Evolutionary conservation across 176 grass and related monocot species (phyloP).

Genomic region (Paspalum vaginatum): DNA sequence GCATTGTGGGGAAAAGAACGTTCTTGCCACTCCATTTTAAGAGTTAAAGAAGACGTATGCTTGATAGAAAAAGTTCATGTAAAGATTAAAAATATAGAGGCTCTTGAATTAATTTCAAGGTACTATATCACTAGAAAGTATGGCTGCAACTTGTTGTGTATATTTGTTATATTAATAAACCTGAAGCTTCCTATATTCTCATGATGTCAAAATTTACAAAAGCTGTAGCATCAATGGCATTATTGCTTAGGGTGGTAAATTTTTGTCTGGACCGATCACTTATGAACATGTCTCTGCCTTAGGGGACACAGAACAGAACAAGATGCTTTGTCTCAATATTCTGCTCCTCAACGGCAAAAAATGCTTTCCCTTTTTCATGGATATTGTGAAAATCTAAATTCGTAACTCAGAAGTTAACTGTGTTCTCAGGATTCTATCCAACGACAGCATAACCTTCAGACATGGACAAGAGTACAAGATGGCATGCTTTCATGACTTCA

Average conservation of each 20-base stretch:
- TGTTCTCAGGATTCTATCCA: slow-evolving; percentile 21
- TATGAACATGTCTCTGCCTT: not conserved
- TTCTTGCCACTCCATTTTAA: not conserved
- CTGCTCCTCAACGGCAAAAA: not conserved
- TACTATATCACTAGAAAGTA: not conserved
- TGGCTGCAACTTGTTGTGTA: slow-evolving; percentile 10
- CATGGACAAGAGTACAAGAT: not conserved
- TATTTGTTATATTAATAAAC: not conserved
- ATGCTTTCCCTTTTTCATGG: slow-evolving; percentile 10
- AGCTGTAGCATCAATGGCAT: not conserved
- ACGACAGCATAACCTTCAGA: slow-evolving; percentile 9
- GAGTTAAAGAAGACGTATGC: not conserved
- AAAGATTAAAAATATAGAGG: not conserved
- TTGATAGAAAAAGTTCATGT: not conserved
- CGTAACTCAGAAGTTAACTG: slow-evolving; percentile 5
- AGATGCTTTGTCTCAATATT: not conserved
- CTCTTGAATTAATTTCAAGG: not conserved
- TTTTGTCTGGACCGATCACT: slow-evolving; percentile 8
- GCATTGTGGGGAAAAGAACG: not conserved
- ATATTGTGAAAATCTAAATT: not conserved
- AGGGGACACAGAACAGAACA: not conserved
- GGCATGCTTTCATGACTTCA: not conserved
- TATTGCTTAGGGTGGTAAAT: not conserved
- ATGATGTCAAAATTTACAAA: not conserved
- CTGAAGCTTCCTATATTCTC: not conserved